Evolutionary conservation across 257 asterid genomes (phyloP), one percentile per base, ranked within the genome.

Genomic region (Schizonepeta tenuifolia): DNA sequence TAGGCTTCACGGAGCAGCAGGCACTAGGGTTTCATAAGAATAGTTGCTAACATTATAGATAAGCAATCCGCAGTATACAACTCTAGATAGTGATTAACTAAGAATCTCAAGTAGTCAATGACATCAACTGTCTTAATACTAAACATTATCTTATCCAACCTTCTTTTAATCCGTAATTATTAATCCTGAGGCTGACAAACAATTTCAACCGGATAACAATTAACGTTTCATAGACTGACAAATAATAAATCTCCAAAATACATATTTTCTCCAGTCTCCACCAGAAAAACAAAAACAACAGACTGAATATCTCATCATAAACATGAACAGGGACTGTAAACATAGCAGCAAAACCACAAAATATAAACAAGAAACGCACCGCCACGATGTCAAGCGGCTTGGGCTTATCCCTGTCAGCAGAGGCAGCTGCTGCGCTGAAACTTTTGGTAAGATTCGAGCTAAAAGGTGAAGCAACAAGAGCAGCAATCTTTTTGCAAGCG

Each of bases 401-500:
- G 20, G 97, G 97, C 79, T 88, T 86, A 83, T 91, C 98, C 83
- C 97, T 87, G 58, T 86, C 96, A 65, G 51, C 65, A 67, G 75
- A 77, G 26, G 65, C 81, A 28, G 58, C 75, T 12, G 66, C 75
- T 36, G 73, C 65, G 8, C 60, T 63, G 36, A 62, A 64, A 59
- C 59, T 79, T 40, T 70, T 83, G 64, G 72, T 83, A 12, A 93
- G 89, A 81, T 67, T 82, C 13, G 86, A 79, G 83, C 83, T 89
- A 67, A 79, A 84, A 83, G 98, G 98, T 12, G 97, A 93, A 80
- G 98, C 98, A 78, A 93, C 96, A 24, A 93, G 92, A 74, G 94
- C 92, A 56, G 95, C 91, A 74, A 93, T 89, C 77, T 75, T 88
- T 83, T 88, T 93, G 82, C 88, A 93, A 75, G 98, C 97, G 66